phyloP scores from a whole-genome alignment of 352 stramenopile species.

The Phytophthora pisi region DNA sequence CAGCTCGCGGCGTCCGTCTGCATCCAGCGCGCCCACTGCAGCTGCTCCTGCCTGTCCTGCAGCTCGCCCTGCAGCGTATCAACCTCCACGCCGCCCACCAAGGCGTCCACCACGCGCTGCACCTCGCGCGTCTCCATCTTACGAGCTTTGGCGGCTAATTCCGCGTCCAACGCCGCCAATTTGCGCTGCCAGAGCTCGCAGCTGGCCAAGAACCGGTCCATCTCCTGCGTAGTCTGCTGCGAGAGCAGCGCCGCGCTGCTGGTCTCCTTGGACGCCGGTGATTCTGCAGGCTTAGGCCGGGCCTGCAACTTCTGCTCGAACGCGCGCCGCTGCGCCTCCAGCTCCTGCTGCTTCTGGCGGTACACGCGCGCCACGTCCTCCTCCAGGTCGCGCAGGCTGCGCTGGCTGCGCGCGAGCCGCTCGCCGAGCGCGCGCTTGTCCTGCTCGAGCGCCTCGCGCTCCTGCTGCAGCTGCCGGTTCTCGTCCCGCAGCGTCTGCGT shows the following conservation, averaged over 20 bases:
- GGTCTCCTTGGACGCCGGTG: no score
- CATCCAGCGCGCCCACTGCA: slow-evolving; percentile 22
- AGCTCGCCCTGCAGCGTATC: slow-evolving; percentile 8
- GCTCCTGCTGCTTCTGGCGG: slow-evolving; percentile 38
- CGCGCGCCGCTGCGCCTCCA: slow-evolving; percentile 21
- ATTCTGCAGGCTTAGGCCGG: no score
- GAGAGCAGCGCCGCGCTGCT: no score
- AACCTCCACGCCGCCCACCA: slow-evolving; percentile 46
- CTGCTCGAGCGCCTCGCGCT: slow-evolving; percentile 23
- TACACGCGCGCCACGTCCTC: slow-evolving; percentile 51
- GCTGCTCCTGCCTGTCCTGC: slow-evolving; percentile 14
- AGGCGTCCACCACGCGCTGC: slow-evolving; percentile 33
- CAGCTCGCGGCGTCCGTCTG: slow-evolving; percentile 27
- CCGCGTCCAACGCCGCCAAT: slow-evolving; percentile 22
- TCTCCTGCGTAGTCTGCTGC: slow-evolving; percentile 15
- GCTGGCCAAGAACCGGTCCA: slow-evolving; percentile 44
- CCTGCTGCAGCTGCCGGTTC: slow-evolving; percentile 41
- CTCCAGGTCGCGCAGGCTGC: slow-evolving; percentile 39
- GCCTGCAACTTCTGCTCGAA: slow-evolving; percentile 31
- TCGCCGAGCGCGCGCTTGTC: slow-evolving; percentile 19
- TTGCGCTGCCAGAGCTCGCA: slow-evolving; percentile 37
- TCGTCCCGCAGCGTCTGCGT: slow-evolving; percentile 45
- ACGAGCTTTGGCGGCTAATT: slow-evolving; percentile 27
- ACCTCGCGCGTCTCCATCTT: slow-evolving; percentile 41
- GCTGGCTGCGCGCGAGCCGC: slow-evolving; percentile 26